Base-by-base conservation (phyloP, 129 eudicot genomes). In the Flaveria trinervia region DNA sequence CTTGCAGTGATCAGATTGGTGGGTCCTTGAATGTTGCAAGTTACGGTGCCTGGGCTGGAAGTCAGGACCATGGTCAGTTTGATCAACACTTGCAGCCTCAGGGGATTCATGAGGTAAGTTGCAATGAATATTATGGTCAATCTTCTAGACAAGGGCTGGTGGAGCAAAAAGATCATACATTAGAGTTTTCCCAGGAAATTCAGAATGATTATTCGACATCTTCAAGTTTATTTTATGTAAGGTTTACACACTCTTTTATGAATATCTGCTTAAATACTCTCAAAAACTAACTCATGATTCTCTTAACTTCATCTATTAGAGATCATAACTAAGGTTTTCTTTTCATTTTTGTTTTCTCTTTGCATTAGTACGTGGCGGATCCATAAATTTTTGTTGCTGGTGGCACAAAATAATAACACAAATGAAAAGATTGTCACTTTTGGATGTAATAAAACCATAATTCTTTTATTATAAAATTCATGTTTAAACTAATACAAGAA, bases 191-290 rank as follows among this genome's bases (percentile, higher is more conserved):
- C 17, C 70, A 62, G 4, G 79, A 26, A 44, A 61, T 49, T 62
- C 59, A 70, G n/a, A 26, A 64, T 39, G 68, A 52, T 45, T 61
- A 50, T 59, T 17, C 72, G 70, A 20, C 20, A 68, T 65, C 68
- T 59, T 67, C 81, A 49, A 52, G 65, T 61, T 68, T 65, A 41
- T 36, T 61, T n/a, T 41, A 69, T 46, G 81, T 75, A 75, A 80
- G 77, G 52, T 75, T 69, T 55, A 8, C 3, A 20, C 39, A 4
- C 41, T 25, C 43, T 15, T 59, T 28, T 22, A 0, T 57, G n/a
- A 4, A 44, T 13, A 48, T n/a, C 49, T 33, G 0, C 3, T 33
- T 33, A 15, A 49, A 26, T 13, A 15, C 16, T 57, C 3, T 9
- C 26, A 64, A 33, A 46, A 46, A 6, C 16, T 55, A 55, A 55